phyloP scores from a whole-genome alignment of 148 eudicot species.

The Pouteria glomerata region DNA sequence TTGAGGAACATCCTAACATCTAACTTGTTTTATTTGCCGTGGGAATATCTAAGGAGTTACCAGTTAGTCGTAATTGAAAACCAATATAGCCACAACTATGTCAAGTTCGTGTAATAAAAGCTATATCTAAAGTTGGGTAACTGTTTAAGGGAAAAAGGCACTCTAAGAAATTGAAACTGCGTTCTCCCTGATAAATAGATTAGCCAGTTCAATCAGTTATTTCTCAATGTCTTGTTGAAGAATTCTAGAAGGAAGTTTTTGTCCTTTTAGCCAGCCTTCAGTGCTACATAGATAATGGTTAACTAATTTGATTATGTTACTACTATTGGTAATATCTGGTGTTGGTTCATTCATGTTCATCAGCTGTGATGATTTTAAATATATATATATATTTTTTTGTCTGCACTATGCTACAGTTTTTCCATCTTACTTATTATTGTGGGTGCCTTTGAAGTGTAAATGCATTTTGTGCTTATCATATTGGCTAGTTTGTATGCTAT shows the following conservation, averaged over 20 bases:
- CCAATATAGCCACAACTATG: neutral
- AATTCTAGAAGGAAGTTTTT: neutral
- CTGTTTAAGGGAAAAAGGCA: neutral
- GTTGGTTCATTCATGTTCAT: neutral
- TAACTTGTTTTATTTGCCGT: neutral
- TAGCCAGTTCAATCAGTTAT: neutral
- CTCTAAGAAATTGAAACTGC: neutral
- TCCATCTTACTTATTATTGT: neutral
- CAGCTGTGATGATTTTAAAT: neutral
- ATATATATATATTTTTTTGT: neutral
- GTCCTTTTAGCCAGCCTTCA: neutral
- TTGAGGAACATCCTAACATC: neutral
- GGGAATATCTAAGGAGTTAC: neutral
- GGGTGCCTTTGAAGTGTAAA: neutral
- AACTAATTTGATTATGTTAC: neutral
- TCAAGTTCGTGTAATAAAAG: too few relatives aligned
- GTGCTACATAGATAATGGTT: neutral
- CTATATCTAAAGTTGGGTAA: too few relatives aligned
- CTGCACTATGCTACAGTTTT: neutral
- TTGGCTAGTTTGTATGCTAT: neutral
- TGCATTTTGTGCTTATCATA: neutral
- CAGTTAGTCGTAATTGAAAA: neutral
- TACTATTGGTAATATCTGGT: neutral
- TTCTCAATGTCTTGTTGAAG: neutral
- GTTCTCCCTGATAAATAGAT: neutral